Conservation (phyloP, 176 grass and related monocot species). For the Zizania latifolia region DNA sequence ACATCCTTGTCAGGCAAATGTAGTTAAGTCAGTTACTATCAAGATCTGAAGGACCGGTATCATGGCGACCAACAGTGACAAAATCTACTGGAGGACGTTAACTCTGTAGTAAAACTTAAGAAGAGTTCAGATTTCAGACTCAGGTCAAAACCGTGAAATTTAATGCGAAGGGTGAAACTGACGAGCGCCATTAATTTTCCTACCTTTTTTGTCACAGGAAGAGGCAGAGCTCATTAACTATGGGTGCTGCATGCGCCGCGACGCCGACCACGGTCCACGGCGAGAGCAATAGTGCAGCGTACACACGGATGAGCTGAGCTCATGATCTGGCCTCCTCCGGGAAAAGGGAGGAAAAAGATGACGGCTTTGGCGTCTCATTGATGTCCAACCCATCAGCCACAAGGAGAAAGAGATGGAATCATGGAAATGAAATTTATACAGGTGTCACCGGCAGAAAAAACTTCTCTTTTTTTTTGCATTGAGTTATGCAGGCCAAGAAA, state of each 20-base stretch:
- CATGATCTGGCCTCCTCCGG: too few relatives aligned
- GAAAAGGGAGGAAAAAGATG: background rate
- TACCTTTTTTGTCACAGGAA: slow-evolving; percentile 31
- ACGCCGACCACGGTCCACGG: slow-evolving; percentile 12
- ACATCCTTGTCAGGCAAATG: background rate
- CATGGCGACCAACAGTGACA: background rate
- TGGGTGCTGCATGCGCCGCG: background rate
- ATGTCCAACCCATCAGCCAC: background rate
- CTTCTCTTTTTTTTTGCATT: slow-evolving; percentile 5
- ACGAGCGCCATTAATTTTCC: slow-evolving; percentile 22
- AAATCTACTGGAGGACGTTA: background rate
- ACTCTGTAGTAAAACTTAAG: background rate
- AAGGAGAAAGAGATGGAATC: background rate
- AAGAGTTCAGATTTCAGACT: too few relatives aligned
- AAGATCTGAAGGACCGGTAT: background rate
- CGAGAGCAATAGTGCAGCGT: background rate
- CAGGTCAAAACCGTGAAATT: background rate
- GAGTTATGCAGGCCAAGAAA: slow-evolving; percentile 10
- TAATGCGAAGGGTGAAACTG: slow-evolving; percentile 12
- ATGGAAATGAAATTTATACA: background rate
- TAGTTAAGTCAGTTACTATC: background rate
- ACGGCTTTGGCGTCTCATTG: background rate
- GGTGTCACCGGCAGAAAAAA: slow-evolving; percentile 2
- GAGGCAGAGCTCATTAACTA: slow-evolving; percentile 37
- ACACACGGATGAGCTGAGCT: background rate